phyloP scores from a whole-genome alignment of 495 filamentous ascomycete species.

The Talaromyces thailandensis region DNA sequence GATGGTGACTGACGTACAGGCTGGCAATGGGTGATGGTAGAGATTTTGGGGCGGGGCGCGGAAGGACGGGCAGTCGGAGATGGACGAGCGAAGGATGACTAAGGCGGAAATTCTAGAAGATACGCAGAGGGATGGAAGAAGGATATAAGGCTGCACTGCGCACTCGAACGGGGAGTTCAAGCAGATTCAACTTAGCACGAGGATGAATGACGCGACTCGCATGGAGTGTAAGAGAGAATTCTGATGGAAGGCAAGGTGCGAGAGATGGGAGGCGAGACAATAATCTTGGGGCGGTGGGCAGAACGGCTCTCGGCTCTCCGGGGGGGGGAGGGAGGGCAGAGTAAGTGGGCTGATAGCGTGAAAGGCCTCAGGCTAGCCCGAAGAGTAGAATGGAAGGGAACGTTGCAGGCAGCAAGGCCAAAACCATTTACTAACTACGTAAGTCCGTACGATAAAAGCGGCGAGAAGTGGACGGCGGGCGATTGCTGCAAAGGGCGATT shows the following conservation, averaged over 20 bases:
- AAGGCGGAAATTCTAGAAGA: constrained; percentile 2
- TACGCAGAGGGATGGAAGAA: background rate
- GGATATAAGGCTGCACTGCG: background rate
- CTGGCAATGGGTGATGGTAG: background rate
- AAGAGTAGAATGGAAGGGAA: background rate
- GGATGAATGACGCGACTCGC: background rate
- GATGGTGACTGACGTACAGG: background rate
- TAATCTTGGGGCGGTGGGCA: background rate
- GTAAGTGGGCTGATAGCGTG: background rate
- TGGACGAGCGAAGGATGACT: too few species aligned
- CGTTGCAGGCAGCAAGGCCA: background rate
- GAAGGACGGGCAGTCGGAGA: background rate
- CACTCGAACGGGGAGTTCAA: background rate
- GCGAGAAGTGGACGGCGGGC: background rate
- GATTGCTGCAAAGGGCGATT: background rate
- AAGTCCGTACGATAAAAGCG: background rate
- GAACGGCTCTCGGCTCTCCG: background rate
- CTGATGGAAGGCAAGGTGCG: background rate
- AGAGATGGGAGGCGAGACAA: constrained; percentile 3
- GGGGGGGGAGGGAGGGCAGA: too few species aligned
- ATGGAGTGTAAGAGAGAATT: background rate
- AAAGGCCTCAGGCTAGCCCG: background rate
- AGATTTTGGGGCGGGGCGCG: constrained; percentile 3
- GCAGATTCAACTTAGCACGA: background rate
- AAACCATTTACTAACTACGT: background rate